A percentile compares a stretch with the other conserved stretches of the same genome.
Evolutionary conservation across 129 eudicot species (phyloP).

Genomic region (Ambrosia artemisiifolia): DNA sequence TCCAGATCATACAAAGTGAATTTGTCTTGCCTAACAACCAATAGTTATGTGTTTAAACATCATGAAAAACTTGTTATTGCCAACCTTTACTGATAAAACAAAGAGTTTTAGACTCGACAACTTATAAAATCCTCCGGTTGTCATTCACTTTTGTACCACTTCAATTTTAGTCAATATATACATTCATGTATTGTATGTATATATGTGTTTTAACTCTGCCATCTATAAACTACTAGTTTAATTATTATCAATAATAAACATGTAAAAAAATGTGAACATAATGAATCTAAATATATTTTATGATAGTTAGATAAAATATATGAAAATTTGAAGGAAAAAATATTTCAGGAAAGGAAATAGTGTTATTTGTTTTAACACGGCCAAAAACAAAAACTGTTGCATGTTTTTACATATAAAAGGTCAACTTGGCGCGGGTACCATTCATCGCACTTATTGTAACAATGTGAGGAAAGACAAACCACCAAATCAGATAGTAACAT

Average conservation of each 20-base stretch:
- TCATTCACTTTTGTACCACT: too few relatives aligned
- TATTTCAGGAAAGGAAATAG: neutral
- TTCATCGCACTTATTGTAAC: conserved; percentile 16
- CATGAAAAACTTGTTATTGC: too few relatives aligned
- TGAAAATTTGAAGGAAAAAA: neutral
- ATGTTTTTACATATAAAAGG: neutral
- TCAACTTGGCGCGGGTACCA: neutral
- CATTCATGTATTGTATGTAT: too few relatives aligned
- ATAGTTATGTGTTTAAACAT: too few relatives aligned
- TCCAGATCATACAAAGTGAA: neutral
- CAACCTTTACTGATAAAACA: too few relatives aligned
- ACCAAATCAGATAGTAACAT: conserved; percentile 30
- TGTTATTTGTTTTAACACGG: neutral
- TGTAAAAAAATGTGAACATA: neutral
- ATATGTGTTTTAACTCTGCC: too few relatives aligned
- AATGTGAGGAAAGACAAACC: conserved; percentile 25
- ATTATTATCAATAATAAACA: too few relatives aligned
- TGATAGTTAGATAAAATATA: neutral
- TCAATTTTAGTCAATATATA: too few relatives aligned
- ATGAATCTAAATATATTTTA: neutral
- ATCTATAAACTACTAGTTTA: too few relatives aligned
- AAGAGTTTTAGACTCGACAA: too few relatives aligned
- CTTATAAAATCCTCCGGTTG: too few relatives aligned
- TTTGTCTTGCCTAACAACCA: neutral
- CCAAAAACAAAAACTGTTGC: conserved; percentile 3